Evolutionary conservation across 1,139 yeast species (phyloP).

Genomic region (Lodderomyces orthopsilosis): DNA sequence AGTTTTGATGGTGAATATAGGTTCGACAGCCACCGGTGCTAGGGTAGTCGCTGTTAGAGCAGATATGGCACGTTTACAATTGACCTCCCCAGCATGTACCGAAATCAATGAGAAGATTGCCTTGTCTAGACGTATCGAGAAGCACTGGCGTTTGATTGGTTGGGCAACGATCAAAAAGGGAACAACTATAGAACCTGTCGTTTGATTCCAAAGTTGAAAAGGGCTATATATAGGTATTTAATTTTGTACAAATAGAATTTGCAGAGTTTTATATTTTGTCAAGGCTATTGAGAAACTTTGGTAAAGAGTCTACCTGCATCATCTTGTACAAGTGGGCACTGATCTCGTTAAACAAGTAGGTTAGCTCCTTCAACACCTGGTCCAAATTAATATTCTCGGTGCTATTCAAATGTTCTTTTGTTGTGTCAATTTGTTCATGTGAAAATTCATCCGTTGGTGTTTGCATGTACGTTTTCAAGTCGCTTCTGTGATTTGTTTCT

Average conservation of each 20-base stretch:
- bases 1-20: slow-evolving; percentile 97
- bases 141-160: slow-evolving; percentile 99
- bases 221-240: not conserved
- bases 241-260: not conserved
- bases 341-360: slow-evolving; percentile 9
- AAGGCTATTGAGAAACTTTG: slow-evolving; percentile 54
- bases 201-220: slow-evolving; percentile 13
- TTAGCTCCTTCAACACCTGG: not conserved
- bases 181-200: slow-evolving; percentile 73
- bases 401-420: not conserved
- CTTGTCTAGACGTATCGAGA: slow-evolving; percentile 96
- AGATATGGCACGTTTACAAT: slow-evolving; percentile 97
- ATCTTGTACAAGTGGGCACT: slow-evolving; percentile 45
- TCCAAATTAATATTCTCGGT: not conserved
- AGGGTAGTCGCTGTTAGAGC: slow-evolving; percentile 97
- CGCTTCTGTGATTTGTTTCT: not conserved
- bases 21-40: slow-evolving; percentile 99
- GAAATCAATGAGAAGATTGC: slow-evolving; percentile 98
- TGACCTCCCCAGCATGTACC: slow-evolving; percentile 98
- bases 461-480: slow-evolving; percentile 7
- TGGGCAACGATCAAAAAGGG: slow-evolving; percentile 99
- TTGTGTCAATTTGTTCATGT: not conserved
- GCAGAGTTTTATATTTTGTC: not conserved
- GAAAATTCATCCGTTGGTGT: slow-evolving; percentile 10
- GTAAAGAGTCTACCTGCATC: slow-evolving; percentile 74